A percentile compares a stretch with the other conserved stretches of the same genome.
Evolutionary conservation across 2,329 filamentous ascomycete genomes (phyloP).

Genomic region (Metarhizium brunneum): DNA sequence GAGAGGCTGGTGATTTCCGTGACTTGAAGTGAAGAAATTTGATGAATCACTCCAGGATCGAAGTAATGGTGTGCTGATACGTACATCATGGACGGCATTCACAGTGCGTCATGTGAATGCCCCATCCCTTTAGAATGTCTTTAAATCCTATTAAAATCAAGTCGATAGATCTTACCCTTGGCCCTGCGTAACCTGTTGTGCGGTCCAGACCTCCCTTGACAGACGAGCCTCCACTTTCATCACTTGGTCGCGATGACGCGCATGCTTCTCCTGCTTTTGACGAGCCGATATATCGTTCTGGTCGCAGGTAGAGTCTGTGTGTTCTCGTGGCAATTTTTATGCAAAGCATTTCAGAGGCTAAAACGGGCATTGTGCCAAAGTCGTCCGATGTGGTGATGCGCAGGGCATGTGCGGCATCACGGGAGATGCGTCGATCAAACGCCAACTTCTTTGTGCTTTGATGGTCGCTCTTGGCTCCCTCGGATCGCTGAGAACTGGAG

Average conservation of each 20-base stretch:
- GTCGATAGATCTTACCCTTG: background rate
- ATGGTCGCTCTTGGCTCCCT: background rate
- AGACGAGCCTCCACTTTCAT: background rate
- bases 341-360: background rate
- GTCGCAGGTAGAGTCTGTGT: background rate
- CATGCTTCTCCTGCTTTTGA: no score
- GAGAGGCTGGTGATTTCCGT: no score
- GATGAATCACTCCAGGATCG: no score
- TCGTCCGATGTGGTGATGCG: background rate
- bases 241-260: background rate
- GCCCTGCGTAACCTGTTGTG: background rate
- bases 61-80: no score
- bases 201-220: background rate
- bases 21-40: no score
- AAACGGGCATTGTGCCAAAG: background rate
- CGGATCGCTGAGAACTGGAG: no score
- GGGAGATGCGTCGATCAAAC: background rate
- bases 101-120: background rate
- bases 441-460: background rate
- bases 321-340: background rate
- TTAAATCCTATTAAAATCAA: background rate
- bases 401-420: background rate
- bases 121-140: background rate
- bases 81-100: background rate
- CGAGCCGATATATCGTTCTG: background rate